Percentiles rank a stretch among this genome's conserved stretches.
Evolutionary conservation across 1,139 yeast species (phyloP).

Genomic region (Candida tunisiensis): DNA sequence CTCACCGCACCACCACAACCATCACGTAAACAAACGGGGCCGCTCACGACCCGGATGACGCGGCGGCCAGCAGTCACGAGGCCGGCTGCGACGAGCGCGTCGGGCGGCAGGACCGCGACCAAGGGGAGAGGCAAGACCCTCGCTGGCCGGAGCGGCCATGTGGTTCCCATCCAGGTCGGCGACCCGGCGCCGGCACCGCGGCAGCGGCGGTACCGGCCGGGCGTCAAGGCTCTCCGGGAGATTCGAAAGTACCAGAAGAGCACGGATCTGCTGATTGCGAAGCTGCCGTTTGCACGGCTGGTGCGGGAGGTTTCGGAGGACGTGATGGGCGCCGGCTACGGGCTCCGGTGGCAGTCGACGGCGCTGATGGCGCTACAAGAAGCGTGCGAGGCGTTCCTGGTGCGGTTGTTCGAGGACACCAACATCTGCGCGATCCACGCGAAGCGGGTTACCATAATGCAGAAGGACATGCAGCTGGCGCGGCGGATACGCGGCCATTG

Average conservation of each 20-base stretch:
- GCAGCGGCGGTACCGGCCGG: constrained; percentile 49
- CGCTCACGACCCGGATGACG: not conserved
- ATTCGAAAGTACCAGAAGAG: constrained; percentile 63
- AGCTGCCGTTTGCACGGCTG: constrained; percentile 82
- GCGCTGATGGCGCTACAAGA: constrained; percentile 85
- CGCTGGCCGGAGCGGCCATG: not conserved
- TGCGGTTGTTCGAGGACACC: constrained; percentile 78
- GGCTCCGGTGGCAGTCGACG: constrained; percentile 75
- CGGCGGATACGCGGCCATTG: constrained; percentile 64
- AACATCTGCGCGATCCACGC: constrained; percentile 87
- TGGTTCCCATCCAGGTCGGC: constrained; percentile 2
- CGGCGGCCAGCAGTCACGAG: not conserved
- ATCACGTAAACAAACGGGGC: too few relatives aligned
- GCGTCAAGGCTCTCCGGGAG: constrained; percentile 61
- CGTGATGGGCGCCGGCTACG: constrained; percentile 28
- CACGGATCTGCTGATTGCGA: constrained; percentile 61
- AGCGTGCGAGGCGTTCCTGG: constrained; percentile 80
- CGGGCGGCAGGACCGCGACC: not conserved
- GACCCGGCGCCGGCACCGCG: constrained; percentile 7
- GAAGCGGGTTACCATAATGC: constrained; percentile 86
- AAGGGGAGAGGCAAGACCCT: not conserved
- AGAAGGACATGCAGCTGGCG: constrained; percentile 82
- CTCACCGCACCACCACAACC: not conserved
- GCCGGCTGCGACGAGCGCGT: not conserved
- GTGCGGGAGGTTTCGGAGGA: constrained; percentile 69